A percentile compares a stretch with the other conserved stretches of the same genome.
Evolutionary conservation across 2,329 filamentous ascomycete species (phyloP).

Genomic region (Beauveria rudraprayagi): DNA sequence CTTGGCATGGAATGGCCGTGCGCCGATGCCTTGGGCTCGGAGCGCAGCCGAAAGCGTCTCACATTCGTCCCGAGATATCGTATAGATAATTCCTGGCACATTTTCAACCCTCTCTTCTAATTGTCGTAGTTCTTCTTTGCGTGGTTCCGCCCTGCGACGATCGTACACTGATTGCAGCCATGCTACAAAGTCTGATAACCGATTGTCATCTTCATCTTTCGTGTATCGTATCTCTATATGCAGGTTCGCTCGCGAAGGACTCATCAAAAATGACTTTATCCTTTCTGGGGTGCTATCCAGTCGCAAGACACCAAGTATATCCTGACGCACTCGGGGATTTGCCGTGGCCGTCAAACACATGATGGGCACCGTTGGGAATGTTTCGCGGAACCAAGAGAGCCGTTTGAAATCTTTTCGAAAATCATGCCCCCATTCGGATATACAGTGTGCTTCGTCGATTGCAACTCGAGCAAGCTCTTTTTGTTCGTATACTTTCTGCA

Average conservation of each 20-base stretch:
- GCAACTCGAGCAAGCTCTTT: constrained; percentile 80
- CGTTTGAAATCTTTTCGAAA: constrained; percentile 90
- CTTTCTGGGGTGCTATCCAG: constrained; percentile 50
- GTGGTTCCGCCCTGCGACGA: constrained; percentile 53
- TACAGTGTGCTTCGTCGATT: constrained; percentile 93
- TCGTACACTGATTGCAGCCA: constrained; percentile 71
- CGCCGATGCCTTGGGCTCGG: constrained; percentile 60
- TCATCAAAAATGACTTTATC: constrained; percentile 73
- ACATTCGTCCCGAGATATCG: constrained; percentile 65
- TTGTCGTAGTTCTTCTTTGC: constrained; percentile 49
- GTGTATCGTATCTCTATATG: constrained; percentile 88
- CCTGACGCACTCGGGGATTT: constrained; percentile 69
- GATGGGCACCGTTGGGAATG: constrained; percentile 77
- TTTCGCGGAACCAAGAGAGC: constrained; percentile 74
- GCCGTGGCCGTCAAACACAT: constrained; percentile 92
- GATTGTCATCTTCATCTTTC: constrained; percentile 62
- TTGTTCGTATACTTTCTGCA: constrained; percentile 69
- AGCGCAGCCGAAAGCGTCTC: constrained; percentile 61
- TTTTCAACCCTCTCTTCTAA: constrained; percentile 49
- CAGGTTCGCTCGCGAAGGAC: constrained; percentile 74
- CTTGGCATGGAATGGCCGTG: constrained; percentile 65
- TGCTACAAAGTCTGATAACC: constrained; percentile 62
- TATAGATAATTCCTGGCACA: constrained; percentile 74
- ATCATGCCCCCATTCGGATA: constrained; percentile 97
- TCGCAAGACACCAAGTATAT: constrained; percentile 69